Evolutionary conservation across 2,329 filamentous ascomycete species (phyloP).

Genomic region (Calycina herbarum): DNA sequence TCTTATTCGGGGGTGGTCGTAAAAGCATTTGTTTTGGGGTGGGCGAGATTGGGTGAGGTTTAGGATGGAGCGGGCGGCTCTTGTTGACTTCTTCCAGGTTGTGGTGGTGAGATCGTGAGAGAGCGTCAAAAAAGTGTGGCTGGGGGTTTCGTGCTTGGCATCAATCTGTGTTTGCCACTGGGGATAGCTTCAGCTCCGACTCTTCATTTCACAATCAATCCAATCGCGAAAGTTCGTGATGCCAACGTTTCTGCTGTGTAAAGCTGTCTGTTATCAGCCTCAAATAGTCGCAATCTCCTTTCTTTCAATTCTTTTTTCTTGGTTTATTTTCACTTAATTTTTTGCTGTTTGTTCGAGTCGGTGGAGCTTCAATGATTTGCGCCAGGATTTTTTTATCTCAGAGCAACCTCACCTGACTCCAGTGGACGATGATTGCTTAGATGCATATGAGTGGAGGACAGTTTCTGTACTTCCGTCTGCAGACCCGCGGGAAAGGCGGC

Average conservation of each 20-base stretch:
- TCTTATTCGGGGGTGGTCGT: slow-evolving; percentile 4
- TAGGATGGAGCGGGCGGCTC: background rate
- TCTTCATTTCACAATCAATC: background rate
- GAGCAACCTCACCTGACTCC: background rate
- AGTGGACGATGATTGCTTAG: slow-evolving; percentile 1
- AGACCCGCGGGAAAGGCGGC: background rate
- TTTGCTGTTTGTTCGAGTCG: background rate
- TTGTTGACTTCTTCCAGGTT: slow-evolving; percentile 1
- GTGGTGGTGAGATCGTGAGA: slow-evolving; percentile 1
- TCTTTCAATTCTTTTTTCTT: background rate
- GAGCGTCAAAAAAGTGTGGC: slow-evolving; percentile 6
- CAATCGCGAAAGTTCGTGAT: background rate
- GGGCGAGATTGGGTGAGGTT: background rate
- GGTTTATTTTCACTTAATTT: background rate
- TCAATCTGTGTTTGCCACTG: background rate
- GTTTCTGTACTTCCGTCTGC: background rate
- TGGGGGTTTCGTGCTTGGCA: slow-evolving; percentile 1
- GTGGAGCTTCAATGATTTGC: slow-evolving; percentile 4
- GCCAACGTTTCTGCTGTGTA: background rate
- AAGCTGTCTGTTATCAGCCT: too few species aligned
- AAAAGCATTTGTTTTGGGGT: slow-evolving; percentile 14
- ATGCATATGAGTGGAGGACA: background rate
- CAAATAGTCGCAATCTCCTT: background rate
- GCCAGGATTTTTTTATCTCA: background rate
- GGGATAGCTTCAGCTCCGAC: background rate